Conservation (phyloP, 2,329 filamentous ascomycete species). For the Calonectria fujianensis region DNA sequence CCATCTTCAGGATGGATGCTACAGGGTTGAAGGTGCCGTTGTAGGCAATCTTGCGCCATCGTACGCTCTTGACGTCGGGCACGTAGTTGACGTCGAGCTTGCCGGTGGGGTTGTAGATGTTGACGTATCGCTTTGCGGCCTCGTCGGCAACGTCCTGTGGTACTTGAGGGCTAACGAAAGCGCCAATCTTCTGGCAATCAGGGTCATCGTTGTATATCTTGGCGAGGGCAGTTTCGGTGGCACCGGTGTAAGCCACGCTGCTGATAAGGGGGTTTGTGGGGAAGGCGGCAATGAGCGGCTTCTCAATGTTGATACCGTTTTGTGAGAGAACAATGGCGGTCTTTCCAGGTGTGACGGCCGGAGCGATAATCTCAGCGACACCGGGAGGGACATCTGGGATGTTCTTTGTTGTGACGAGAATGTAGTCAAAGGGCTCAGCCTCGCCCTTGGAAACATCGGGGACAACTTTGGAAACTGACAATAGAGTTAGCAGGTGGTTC, state of each 20-base stretch:
- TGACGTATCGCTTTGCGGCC: conserved; percentile 65
- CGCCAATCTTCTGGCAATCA: conserved; percentile 70
- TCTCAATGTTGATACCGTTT: conserved; percentile 79
- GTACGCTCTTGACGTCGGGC: conserved; percentile 63
- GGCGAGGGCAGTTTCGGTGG: conserved; percentile 68
- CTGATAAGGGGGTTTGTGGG: conserved; percentile 72
- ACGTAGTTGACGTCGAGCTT: conserved; percentile 66
- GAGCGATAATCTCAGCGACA: conserved; percentile 68
- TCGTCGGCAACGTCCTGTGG: conserved; percentile 47
- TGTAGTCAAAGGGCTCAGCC: conserved; percentile 69
- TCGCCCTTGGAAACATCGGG: conserved; percentile 62
- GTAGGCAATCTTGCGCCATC: conserved; percentile 72
- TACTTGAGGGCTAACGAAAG: conserved; percentile 65
- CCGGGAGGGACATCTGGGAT: conserved; percentile 71
- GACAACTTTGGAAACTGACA: conserved; percentile 66
- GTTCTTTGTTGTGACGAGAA: conserved; percentile 76
- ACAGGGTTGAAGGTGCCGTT: conserved; percentile 72
- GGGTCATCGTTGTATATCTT: conserved; percentile 71
- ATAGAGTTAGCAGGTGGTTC: not conserved
- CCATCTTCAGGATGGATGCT: conserved; percentile 69
- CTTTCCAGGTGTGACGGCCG: conserved; percentile 69
- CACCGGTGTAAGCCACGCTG: conserved; percentile 71
- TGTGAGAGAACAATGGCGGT: conserved; percentile 76
- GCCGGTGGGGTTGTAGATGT: conserved; percentile 67
- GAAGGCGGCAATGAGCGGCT: conserved; percentile 69